Base-by-base conservation (phyloP, 768 basidiomycete genomes). In the Solioccasus polychromus region DNA sequence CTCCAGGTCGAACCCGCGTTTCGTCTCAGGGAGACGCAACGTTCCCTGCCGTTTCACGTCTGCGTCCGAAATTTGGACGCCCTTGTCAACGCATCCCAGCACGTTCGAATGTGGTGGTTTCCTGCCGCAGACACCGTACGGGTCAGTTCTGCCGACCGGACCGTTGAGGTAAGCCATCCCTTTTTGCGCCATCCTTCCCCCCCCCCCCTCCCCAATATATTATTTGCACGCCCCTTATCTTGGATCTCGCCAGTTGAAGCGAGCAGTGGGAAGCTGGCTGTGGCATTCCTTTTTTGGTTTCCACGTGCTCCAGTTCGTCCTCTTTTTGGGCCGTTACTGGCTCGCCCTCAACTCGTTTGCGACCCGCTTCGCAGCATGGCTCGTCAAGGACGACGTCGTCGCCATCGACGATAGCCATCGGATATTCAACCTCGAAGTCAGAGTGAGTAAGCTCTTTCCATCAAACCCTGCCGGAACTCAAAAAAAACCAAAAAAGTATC, bases 31-130 rank as follows among this genome's bases (percentile, higher is more conserved):
- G 92, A 96, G 58, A 66, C 73, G 0, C 85, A 86, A 53, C 74
- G 77, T 47, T 74, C 81, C 12, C 60, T 79, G 26, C 52, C 70
- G 10, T 90, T 94, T 56, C 79, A 81, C 31, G 70, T 80, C n/a
- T 77, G 80, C 51, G 58, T 89, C 43, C 55, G 65, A 23, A 67
- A 73, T 42, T 59, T 91, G n/a, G 78, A 86, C 46, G 48, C 63
- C 3, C 61, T 88, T 39, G 79, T 74, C 23, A 59, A 55, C 39
- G 71, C 81, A n/a, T 83, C 88, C 2, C 80, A 99, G 66, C 92
- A 96, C 62, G 88, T 90, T n/a, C 76, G 92, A 15, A 75, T 92
- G 15, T 96, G 91, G 90, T 99, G 94, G 94, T 95, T 84, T 68
- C 92, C 94, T 3, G 82, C 87, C 39, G 76, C 81, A 12, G 83